Percentiles rank a stretch among this genome's conserved stretches.
These are phyloP conservation scores for Prototheca wickerhamii DNA, from an alignment of 163 green algal species.

Conservation along the genomic window DNA sequence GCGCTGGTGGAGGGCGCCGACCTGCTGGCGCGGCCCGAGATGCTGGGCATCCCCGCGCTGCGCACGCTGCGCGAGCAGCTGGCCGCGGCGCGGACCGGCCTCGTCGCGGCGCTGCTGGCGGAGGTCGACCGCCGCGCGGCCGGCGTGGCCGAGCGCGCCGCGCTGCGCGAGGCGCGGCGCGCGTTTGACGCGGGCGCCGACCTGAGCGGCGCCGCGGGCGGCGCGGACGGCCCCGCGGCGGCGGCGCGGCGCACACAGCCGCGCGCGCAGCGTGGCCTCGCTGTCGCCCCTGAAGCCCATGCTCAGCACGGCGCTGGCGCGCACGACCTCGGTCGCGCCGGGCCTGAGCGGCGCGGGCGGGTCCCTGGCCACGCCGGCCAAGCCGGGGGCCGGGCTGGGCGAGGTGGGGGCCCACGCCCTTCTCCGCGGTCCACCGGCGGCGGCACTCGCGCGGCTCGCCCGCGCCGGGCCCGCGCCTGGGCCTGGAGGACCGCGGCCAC, in stretches of 20 bases:
- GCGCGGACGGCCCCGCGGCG: too few relatives aligned
- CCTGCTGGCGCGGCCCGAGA: not conserved
- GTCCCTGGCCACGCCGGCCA: not conserved
- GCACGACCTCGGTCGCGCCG: not conserved
- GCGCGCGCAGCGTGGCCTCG: not conserved
- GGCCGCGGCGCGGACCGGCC: slow-evolving; percentile 39
- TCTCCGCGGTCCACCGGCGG: too few relatives aligned
- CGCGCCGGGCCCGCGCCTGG: not conserved
- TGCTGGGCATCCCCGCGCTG: not conserved
- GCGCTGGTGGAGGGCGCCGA: not conserved
- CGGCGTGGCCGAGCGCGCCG: not conserved
- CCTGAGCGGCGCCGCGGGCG: not conserved
- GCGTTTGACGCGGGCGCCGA: not conserved
- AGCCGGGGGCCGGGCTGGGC: too few relatives aligned
- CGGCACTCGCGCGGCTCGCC: too few relatives aligned
- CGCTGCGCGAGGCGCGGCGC: not conserved
- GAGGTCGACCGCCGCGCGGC: not conserved
- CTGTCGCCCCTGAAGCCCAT: too few relatives aligned
- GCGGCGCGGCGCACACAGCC: not conserved
- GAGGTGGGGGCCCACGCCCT: too few relatives aligned
- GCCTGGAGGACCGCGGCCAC: not conserved
- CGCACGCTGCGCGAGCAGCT: slow-evolving; percentile 39
- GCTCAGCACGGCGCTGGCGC: too few relatives aligned
- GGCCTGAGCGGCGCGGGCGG: not conserved
- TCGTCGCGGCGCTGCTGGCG: slow-evolving; percentile 42